phyloP scores from a whole-genome alignment of 371 early-diverging fungal species.

The Antonospora locustae region DNA sequence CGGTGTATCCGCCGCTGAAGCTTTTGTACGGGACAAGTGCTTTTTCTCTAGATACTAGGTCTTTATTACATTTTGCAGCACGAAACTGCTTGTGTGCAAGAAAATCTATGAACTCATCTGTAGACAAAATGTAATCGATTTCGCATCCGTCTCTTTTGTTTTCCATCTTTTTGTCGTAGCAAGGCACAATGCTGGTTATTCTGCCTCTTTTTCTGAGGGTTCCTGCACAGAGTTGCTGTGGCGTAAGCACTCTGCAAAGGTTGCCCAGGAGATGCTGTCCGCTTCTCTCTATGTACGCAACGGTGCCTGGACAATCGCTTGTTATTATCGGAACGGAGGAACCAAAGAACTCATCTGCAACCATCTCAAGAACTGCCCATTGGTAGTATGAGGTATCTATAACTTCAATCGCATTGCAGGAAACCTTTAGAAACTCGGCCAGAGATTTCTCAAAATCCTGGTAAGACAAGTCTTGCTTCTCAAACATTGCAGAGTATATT shows the following conservation, averaged over 20 bases:
- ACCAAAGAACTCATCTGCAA: conserved; percentile 9
- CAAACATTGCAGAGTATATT: conserved; percentile 16
- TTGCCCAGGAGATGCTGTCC: conserved; percentile 24
- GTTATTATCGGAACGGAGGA: conserved; percentile 15
- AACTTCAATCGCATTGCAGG: conserved; percentile 11
- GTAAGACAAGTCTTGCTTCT: conserved; percentile 1
- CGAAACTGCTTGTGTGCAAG: neutral
- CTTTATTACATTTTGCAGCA: neutral
- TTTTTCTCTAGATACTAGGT: conserved; percentile 1
- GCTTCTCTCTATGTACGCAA: conserved; percentile 42
- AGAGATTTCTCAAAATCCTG: conserved; percentile 23
- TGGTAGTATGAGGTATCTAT: conserved; percentile 34
- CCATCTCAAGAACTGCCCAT: neutral
- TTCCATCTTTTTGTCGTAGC: conserved; percentile 48
- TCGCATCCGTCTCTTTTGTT: conserved; percentile 17
- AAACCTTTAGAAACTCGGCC: conserved; percentile 11
- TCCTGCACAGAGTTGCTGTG: conserved; percentile 22
- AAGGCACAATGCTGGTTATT: conserved; percentile 33
- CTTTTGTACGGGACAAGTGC: conserved; percentile 2
- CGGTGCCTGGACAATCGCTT: conserved; percentile 46
- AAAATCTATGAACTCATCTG: conserved; percentile 21
- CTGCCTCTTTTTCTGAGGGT: conserved; percentile 2
- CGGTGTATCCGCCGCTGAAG: conserved; percentile 1
- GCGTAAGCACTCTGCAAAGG: conserved; percentile 23
- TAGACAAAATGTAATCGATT: conserved; percentile 29